phyloP scores from a whole-genome alignment of 805 yeast genomes.

The Lachancea lanzarotensis region DNA sequence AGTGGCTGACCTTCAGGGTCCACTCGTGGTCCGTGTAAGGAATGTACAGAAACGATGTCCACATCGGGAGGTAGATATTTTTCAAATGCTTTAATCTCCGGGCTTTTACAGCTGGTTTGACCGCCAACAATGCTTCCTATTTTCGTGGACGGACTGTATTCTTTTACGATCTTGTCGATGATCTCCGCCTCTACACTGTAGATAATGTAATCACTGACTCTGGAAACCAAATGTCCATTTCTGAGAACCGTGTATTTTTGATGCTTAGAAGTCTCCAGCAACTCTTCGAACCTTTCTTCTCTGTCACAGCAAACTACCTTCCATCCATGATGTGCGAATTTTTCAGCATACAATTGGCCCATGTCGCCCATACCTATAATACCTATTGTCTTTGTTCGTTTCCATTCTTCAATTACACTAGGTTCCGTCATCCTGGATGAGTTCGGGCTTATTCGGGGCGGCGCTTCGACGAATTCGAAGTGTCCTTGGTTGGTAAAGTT shows the following conservation, averaged over 20 bases:
- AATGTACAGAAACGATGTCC: constrained; percentile 80
- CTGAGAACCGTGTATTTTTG: constrained; percentile 49
- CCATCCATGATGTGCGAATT: constrained; percentile 82
- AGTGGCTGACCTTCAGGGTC: constrained; percentile 88
- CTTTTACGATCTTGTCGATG: constrained; percentile 60
- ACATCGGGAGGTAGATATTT: constrained; percentile 66
- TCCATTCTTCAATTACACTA: constrained; percentile 31
- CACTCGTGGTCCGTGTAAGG: constrained; percentile 91
- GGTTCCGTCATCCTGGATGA: constrained; percentile 1
- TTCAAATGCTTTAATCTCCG: constrained; percentile 85
- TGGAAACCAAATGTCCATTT: constrained; percentile 80
- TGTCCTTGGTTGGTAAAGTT: neutral
- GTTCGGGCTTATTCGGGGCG: neutral
- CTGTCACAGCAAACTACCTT: constrained; percentile 81
- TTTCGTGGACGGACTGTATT: constrained; percentile 84
- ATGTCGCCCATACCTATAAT: constrained; percentile 96
- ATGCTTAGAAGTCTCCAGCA: constrained; percentile 36
- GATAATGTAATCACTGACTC: constrained; percentile 74
- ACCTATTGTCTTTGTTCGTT: constrained; percentile 57
- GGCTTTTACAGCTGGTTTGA: constrained; percentile 90
- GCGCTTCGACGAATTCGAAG: neutral
- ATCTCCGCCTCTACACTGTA: constrained; percentile 92
- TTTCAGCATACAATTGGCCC: constrained; percentile 83
- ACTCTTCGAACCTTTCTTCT: constrained; percentile 51
- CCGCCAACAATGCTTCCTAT: constrained; percentile 94